These are phyloP conservation scores for Tylopilus cervinicoccineus DNA, from an alignment of 768 basidiomycete genomes.

Conservation along the genomic window DNA sequence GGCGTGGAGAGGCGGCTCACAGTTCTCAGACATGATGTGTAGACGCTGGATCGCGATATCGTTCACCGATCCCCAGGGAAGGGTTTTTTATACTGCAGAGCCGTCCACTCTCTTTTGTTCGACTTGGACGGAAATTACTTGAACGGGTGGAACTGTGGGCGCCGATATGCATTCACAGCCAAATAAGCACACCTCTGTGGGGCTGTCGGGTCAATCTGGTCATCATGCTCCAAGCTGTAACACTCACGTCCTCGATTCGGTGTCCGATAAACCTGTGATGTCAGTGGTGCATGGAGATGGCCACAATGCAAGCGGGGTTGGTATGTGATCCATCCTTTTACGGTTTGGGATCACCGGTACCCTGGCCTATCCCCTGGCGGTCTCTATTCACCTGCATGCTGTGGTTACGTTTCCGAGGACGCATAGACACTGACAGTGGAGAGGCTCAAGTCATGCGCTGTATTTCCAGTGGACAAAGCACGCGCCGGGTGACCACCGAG, in stretches of 20 bases:
- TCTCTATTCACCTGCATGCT: no score
- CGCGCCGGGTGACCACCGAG: neutral
- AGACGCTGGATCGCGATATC: neutral
- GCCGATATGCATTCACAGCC: neutral
- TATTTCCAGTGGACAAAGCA: neutral
- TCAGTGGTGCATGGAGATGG: neutral
- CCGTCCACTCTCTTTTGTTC: neutral
- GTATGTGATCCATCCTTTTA: no score
- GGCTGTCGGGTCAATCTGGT: neutral
- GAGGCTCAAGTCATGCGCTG: neutral
- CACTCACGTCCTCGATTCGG: neutral
- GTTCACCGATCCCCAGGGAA: neutral
- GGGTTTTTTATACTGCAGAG: neutral
- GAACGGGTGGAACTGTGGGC: conserved; percentile 4
- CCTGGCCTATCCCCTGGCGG: no score
- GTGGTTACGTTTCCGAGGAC: no score
- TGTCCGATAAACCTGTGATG: neutral
- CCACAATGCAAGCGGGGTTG: neutral
- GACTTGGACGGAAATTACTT: neutral
- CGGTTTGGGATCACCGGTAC: no score
- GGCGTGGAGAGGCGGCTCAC: neutral
- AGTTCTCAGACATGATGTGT: neutral
- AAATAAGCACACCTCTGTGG: neutral
- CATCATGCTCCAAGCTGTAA: neutral
- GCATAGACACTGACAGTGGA: neutral